Base-by-base conservation (phyloP, 2,329 filamentous ascomycete genomes). In the Colletotrichum incanum region DNA sequence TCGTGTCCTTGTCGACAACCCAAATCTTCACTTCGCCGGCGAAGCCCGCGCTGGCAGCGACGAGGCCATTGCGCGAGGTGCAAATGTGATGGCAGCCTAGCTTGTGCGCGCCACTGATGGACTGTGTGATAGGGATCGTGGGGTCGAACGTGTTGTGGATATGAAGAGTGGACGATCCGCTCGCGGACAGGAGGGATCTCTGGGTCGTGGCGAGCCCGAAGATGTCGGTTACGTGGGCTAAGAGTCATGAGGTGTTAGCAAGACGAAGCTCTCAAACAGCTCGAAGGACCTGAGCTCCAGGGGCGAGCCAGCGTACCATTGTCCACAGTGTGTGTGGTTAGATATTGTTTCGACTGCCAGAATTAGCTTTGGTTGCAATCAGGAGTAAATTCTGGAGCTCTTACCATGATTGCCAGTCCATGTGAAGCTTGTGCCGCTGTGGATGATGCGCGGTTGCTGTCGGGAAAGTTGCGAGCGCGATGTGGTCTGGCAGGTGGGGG, bases 341-440 rank as follows among this genome's bases (percentile, higher is more conserved):
- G 90, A 82, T 98, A 99, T 92, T 98, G 96, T 86, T 98, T 98
- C 67, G 96, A 99, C 96, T 98, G 72, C 1, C 71, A 20, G n/a
- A 11, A 66, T 78, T 66, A 79, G 75, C 39, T 20, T 23, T 18
- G 16, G 8, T 8, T 43, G 23, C 20, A n/a, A 23, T 8, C 7
- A 37, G 11, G 20, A 8, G 14, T 4, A 43, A 16, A 7, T 7
- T 12, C 16, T 60, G 9, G 41, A 34, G 43, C 18, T 62, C 79
- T 65, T 79, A 83, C 83, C 83, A 85, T 85, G 76, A 76, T 78
- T 80, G 80, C 77, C 77, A 78, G 67, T 80, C 81, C 83, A 84
- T 84, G 58, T 74, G 74, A 61, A 66, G 43, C 67, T 75, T 59
- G 20, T 72, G 70, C 31, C 73, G 70, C 63, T 69, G 67, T 71